Evolutionary conservation across 148 eudicot genomes (phyloP), one percentile per base, ranked within the genome.

Genomic region (Rhododendron henanense): DNA sequence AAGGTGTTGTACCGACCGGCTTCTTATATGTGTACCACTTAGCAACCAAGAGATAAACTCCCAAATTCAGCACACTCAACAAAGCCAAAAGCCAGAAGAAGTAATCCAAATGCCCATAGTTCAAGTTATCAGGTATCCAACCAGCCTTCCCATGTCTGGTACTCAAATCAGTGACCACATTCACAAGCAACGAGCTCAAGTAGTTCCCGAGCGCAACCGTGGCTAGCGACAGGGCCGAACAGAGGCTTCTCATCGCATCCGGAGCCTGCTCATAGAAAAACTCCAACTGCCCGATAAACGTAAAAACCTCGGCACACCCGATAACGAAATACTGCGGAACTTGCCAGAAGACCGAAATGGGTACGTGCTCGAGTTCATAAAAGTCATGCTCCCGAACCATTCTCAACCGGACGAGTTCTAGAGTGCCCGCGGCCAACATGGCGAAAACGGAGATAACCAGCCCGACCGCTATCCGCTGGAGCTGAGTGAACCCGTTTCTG

Each of bases 211-310:
- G 28, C 1, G 94, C 92, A 13, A 53, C 77, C 0, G 94, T 91
- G n/a, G 92, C 88, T 2, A 94, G 92, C 2, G 94, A 88, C 9
- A 92, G 85, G 33, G 96, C 96, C 0, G 96, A 90, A 82, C 93
- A 90, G 45, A 94, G 76, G 84, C 96, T 94, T 87, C 96, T 91
- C 94, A 94, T 94, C 0, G 90, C 92, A 57, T 94, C 96, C 0
- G 96, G 96, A 1, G 94, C 94, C 79, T 94, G 94, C 33, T 91
- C 96, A 74, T 94, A 94, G 91, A 91, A 94, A 86, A 94, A 92
- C 83, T 94, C 94, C 3, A 92, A 3, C 69, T 94, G 94, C 61
- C 92, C 96, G 1, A 94, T 85, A 33, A 91, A 92, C 2, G 90
- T 90, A 47, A 94, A 94, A 11, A 92, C 93, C 85, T 94, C 96